phyloP scores from a whole-genome alignment of 1,139 yeast species.

The Zygoascus meyerae region DNA sequence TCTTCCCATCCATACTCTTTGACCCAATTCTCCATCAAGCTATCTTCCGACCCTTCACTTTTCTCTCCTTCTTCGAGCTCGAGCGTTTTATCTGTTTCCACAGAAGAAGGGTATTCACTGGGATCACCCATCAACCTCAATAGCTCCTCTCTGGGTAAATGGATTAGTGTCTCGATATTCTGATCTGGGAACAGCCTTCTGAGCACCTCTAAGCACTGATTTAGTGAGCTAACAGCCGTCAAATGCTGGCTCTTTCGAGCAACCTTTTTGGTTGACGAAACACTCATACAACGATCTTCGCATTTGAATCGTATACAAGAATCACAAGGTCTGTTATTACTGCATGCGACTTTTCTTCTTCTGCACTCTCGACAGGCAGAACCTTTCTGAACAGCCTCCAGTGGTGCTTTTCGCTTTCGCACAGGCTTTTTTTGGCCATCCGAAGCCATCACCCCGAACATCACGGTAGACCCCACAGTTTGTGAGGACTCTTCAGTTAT shows the following conservation, averaged over 20 bases:
- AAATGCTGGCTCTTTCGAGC: not conserved
- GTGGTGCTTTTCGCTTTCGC: not conserved
- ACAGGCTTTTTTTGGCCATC: slow-evolving; percentile 1
- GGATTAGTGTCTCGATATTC: not conserved
- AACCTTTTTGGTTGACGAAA: not conserved
- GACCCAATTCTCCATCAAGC: not conserved
- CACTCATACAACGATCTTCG: slow-evolving; percentile 5
- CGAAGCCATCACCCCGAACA: slow-evolving; percentile 2
- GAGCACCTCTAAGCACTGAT: not conserved
- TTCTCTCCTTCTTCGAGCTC: not conserved
- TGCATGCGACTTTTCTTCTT: slow-evolving; percentile 12
- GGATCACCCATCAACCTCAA: not conserved
- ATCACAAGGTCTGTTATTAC: slow-evolving; percentile 9
- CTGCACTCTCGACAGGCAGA: slow-evolving; percentile 12
- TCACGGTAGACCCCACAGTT: not conserved
- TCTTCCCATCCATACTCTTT: slow-evolving; percentile 13
- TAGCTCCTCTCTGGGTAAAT: slow-evolving; percentile 4
- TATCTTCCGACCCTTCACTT: not conserved
- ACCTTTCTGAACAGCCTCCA: slow-evolving; percentile 2
- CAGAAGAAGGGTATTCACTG: not conserved
- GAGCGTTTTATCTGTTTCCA: not conserved
- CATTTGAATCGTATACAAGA: slow-evolving; percentile 8
- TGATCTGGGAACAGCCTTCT: slow-evolving; percentile 1
- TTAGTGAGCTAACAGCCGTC: not conserved
- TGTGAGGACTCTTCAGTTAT: not conserved